phyloP scores from a whole-genome alignment of 2,329 filamentous ascomycete species.

The Moelleriella libera region DNA sequence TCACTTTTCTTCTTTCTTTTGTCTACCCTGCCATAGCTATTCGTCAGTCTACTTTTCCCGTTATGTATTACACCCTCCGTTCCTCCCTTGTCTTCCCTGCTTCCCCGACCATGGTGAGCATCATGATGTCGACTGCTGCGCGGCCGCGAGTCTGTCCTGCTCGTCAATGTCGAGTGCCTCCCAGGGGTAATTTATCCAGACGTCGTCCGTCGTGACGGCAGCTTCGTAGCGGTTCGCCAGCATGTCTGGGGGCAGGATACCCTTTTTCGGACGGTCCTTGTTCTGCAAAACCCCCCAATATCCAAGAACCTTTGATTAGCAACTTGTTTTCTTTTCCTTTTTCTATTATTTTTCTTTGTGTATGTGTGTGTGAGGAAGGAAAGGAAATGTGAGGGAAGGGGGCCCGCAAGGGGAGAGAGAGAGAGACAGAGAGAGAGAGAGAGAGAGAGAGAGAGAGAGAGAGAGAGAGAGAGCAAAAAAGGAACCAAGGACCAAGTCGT shows the following conservation, averaged over 20 bases:
- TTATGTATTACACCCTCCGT: neutral
- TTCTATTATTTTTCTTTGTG: neutral
- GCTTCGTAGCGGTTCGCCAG: conserved; percentile 67
- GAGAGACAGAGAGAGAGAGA: neutral
- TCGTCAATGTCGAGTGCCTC: conserved; percentile 89
- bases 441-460: too few relatives aligned
- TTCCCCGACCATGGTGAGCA: neutral
- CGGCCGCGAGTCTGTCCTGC: conserved; percentile 60
- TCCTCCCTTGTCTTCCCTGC: neutral
- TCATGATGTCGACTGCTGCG: conserved; percentile 13
- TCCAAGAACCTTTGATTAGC: neutral
- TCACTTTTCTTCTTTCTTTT: too few relatives aligned
- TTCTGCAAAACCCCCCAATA: conserved; percentile 39
- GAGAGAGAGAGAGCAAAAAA: neutral
- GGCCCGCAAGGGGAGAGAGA: too few relatives aligned
- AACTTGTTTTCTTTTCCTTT: neutral
- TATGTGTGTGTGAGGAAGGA: too few relatives aligned
- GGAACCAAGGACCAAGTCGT: neutral
- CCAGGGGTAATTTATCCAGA: conserved; percentile 99
- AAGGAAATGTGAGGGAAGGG: too few relatives aligned
- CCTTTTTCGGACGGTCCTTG: conserved; percentile 97
- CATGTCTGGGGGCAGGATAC: conserved; percentile 65
- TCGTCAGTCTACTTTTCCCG: too few relatives aligned
- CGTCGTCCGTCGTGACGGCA: conserved; percentile 76
- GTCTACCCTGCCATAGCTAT: too few relatives aligned